phyloP scores from a whole-genome alignment of 352 stramenopile genomes.

The Pythium volutum region DNA sequence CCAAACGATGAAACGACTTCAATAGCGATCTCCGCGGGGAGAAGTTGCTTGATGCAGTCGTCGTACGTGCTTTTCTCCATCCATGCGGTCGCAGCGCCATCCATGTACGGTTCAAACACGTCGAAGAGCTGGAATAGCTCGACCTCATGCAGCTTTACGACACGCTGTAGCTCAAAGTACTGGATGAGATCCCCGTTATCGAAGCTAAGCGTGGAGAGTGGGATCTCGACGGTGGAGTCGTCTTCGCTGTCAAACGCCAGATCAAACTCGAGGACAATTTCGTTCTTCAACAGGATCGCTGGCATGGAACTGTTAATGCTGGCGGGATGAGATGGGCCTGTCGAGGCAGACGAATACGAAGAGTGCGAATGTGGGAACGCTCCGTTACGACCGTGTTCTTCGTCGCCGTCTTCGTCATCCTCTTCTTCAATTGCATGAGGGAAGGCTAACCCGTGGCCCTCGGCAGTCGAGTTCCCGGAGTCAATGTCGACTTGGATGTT shows the following conservation, averaged over 20 bases:
- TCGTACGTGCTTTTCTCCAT: conserved; percentile 86
- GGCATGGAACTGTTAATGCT: conserved; percentile 63
- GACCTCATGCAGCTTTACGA: conserved; percentile 70
- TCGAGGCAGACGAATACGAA: conserved; percentile 63
- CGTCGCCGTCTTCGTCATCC: conserved; percentile 59
- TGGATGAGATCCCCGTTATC: conserved; percentile 84
- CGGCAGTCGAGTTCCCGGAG: conserved; percentile 29
- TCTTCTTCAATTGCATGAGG: conserved; percentile 48
- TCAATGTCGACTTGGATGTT: conserved; percentile 82
- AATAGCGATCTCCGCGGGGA: conserved; percentile 47
- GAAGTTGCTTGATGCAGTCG: conserved; percentile 55
- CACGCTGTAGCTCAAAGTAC: conserved; percentile 75
- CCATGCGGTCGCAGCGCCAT: conserved; percentile 37
- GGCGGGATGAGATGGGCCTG: conserved; percentile 40
- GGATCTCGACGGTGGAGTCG: conserved; percentile 59
- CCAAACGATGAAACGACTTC: conserved; percentile 61
- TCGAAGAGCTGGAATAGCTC: conserved; percentile 64
- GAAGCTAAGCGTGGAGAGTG: conserved; percentile 67
- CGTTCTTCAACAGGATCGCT: conserved; percentile 75
- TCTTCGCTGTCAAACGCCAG: conserved; percentile 63
- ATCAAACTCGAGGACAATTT: conserved; percentile 83
- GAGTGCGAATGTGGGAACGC: conserved; percentile 25
- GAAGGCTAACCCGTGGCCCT: conserved; percentile 27
- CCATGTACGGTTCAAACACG: conserved; percentile 74
- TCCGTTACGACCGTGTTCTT: conserved; percentile 18